These are phyloP conservation scores for Ascochyta koolunga DNA, from an alignment of 2,329 filamentous ascomycete genomes.

Conservation along the genomic window DNA sequence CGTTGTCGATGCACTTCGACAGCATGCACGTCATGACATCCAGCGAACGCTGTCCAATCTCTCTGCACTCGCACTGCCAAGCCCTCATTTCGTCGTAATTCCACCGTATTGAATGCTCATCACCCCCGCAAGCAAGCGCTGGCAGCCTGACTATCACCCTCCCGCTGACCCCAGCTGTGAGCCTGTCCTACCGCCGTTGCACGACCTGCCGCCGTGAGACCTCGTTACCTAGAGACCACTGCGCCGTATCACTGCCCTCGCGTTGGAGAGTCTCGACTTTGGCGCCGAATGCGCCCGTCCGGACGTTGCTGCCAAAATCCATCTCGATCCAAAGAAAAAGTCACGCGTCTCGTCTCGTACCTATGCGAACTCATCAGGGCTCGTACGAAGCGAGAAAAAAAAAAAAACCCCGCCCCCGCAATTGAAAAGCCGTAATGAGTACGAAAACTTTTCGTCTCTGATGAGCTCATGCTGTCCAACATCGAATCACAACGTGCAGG, in stretches of 20 bases:
- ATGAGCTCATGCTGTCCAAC: not conserved
- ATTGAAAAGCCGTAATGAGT: not conserved
- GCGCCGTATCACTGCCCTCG: conserved; percentile 5
- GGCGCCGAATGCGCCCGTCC: conserved; percentile 7
- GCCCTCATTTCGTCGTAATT: not conserved
- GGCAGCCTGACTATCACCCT: not conserved
- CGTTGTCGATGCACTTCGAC: conserved; percentile 7
- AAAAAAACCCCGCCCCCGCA: too few species aligned
- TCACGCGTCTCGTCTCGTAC: not conserved
- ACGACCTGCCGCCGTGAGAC: conserved; percentile 11
- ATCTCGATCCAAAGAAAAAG: conserved; percentile 6
- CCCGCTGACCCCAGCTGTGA: not conserved
- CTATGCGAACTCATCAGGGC: not conserved
- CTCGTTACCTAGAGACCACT: conserved; percentile 1
- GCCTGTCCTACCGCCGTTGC: not conserved
- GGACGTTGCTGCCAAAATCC: not conserved
- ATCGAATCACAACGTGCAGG: conserved; percentile 1
- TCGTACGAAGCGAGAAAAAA: conserved; percentile 6
- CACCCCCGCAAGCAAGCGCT: not conserved
- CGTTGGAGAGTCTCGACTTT: conserved; percentile 1
- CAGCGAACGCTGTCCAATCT: not conserved
- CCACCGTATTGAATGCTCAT: not conserved
- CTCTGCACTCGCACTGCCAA: not conserved
- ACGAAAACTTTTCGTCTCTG: not conserved
- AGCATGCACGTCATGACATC: conserved; percentile 14